Conservation (phyloP, 345 rosid species). For the Euphorbia lathyris region DNA sequence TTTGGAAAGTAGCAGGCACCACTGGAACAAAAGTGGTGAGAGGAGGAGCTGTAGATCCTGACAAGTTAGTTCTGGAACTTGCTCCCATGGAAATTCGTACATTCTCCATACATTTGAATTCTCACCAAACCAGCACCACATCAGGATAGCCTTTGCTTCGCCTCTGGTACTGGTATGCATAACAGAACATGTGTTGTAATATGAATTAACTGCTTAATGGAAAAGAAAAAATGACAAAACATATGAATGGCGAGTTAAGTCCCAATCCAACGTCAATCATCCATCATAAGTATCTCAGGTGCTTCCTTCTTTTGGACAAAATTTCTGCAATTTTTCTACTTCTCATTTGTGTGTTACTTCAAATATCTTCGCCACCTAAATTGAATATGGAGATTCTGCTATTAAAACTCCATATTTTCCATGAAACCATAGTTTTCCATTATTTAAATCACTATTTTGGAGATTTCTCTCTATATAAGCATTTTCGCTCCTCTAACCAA, state of each 20-base stretch:
- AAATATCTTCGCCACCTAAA: too few relatives aligned
- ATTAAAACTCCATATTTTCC: too few relatives aligned
- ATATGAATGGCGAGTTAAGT: neutral
- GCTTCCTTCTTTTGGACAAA: neutral
- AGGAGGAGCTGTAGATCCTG: conserved; percentile 65
- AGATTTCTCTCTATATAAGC: too few relatives aligned
- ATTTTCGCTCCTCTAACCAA: too few relatives aligned
- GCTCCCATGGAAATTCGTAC: conserved; percentile 88
- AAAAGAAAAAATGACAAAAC: neutral
- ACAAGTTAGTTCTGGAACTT: conserved; percentile 62
- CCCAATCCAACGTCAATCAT: neutral
- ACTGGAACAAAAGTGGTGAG: conserved; percentile 38
- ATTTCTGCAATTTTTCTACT: neutral
- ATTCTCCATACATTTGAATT: conserved; percentile 45
- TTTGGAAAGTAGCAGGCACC: conserved; percentile 70
- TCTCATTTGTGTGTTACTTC: too few relatives aligned
- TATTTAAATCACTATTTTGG: too few relatives aligned
- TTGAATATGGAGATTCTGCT: too few relatives aligned
- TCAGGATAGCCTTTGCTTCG: neutral
- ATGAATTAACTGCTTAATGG: neutral
- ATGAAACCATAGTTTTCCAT: too few relatives aligned
- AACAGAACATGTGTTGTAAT: neutral
- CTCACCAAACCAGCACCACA: conserved; percentile 5
- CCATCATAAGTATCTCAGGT: neutral
- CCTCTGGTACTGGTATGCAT: too few relatives aligned